A percentile compares a stretch with the other conserved stretches of the same genome.
Evolutionary conservation across 1,284 basidiomycete genomes (phyloP).

Genomic region (Ustilago tritici): DNA sequence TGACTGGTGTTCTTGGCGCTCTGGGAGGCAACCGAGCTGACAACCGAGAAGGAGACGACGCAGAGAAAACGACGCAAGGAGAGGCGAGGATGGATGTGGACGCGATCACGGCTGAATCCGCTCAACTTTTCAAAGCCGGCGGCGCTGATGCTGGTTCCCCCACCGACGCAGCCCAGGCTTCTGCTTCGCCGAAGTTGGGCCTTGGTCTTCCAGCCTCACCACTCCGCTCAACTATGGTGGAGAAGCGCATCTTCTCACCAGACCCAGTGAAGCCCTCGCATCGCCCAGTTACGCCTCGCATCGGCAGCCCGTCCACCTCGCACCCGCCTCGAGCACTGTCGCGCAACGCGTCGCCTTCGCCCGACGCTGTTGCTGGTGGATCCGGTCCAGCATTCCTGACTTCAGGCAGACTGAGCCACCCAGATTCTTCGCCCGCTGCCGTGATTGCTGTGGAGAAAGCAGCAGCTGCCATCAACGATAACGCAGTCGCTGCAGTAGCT

Average conservation of each 20-base stretch:
- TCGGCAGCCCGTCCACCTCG: conserved; percentile 35
- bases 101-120: conserved; percentile 38
- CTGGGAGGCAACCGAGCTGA: background rate
- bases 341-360: conserved; percentile 25
- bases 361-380: conserved; percentile 7
- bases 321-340: conserved; percentile 17
- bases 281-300: conserved; percentile 35
- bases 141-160: conserved; percentile 15
- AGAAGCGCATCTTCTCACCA: conserved; percentile 36
- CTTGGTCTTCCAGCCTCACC: conserved; percentile 25
- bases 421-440: background rate
- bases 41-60: background rate
- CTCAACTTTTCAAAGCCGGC: conserved; percentile 23
- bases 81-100: conserved; percentile 35
- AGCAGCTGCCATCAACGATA: conserved; percentile 2
- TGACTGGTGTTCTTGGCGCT: conserved; percentile 16
- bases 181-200: conserved; percentile 16
- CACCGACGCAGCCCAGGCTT: background rate
- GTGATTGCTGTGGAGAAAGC: background rate
- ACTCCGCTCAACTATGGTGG: conserved; percentile 12
- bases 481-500: conserved; percentile 1
- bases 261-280: conserved; percentile 46
- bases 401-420: background rate
- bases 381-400: conserved; percentile 4
- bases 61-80: background rate